Conservation (phyloP, 805 yeast genomes). For the Ascoidea rubescens region DNA sequence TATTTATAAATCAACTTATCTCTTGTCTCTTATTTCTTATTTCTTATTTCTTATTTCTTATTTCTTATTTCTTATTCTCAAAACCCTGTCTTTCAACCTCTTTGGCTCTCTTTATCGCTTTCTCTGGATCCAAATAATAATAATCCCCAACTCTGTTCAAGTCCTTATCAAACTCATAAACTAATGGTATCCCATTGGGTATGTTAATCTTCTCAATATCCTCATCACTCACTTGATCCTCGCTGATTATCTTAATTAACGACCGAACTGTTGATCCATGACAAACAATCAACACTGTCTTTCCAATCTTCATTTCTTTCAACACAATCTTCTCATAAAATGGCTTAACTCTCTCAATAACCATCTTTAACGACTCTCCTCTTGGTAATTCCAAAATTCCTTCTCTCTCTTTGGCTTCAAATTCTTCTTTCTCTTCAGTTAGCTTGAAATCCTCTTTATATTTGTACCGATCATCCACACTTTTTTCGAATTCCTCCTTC, state of each 20-base stretch:
- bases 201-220: constrained; percentile 64
- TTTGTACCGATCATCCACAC: constrained; percentile 16
- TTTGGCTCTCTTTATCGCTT: constrained; percentile 65
- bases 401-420: no score
- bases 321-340: constrained; percentile 34
- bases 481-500: constrained; percentile 27
- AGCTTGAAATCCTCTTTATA: constrained; percentile 29
- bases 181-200: constrained; percentile 76
- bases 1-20: background rate
- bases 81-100: constrained; percentile 70
- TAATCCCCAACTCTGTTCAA: constrained; percentile 38
- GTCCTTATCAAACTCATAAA: constrained; percentile 42
- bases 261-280: constrained; percentile 80
- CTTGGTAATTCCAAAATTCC: constrained; percentile 33
- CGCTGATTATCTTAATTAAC: constrained; percentile 52
- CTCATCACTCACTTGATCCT: constrained; percentile 35
- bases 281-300: constrained; percentile 55
- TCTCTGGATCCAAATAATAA: constrained; percentile 68
- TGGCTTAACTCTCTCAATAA: constrained; percentile 50
- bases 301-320: constrained; percentile 30
- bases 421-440: background rate
- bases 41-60: background rate
- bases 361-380: constrained; percentile 66
- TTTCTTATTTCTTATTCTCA: constrained; percentile 3
- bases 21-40: background rate